phyloP scores from a whole-genome alignment of 495 filamentous ascomycete genomes.

The Aspergillus conjunctus region DNA sequence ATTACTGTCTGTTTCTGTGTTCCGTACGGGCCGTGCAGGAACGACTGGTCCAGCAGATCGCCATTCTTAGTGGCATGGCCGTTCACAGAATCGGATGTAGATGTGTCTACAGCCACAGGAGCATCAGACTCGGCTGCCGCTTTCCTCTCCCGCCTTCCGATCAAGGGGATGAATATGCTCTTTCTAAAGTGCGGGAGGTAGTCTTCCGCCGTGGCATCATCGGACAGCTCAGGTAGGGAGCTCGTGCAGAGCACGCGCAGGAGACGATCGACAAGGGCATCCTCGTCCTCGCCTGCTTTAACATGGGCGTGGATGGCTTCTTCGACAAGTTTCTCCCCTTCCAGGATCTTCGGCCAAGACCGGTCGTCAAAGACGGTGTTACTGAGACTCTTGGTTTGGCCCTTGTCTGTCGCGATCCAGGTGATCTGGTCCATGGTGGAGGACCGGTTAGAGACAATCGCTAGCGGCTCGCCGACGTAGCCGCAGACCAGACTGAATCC shows the following conservation, averaged over 20 bases:
- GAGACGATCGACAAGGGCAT: slow-evolving; percentile 68
- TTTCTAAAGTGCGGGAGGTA: slow-evolving; percentile 71
- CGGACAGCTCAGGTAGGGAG: slow-evolving; percentile 63
- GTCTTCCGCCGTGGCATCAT: slow-evolving; percentile 62
- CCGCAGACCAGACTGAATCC: slow-evolving; percentile 94
- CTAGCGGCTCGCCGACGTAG: slow-evolving; percentile 72
- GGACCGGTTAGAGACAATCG: slow-evolving; percentile 88
- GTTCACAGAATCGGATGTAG: background rate
- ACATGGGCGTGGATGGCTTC: slow-evolving; percentile 51
- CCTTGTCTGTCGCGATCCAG: slow-evolving; percentile 68
- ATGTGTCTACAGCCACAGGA: background rate
- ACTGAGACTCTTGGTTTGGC: slow-evolving; percentile 76
- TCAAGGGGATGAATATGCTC: slow-evolving; percentile 81
- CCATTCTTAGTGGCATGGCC: slow-evolving; percentile 19
- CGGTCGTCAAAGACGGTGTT: slow-evolving; percentile 78
- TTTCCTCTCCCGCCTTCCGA: slow-evolving; percentile 57
- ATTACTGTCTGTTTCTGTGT: slow-evolving; percentile 91
- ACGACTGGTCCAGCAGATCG: slow-evolving; percentile 31
- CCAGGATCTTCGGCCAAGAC: slow-evolving; percentile 79
- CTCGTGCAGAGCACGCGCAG: slow-evolving; percentile 70
- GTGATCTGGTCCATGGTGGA: slow-evolving; percentile 53
- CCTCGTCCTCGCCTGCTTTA: slow-evolving; percentile 54
- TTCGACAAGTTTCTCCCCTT: slow-evolving; percentile 54
- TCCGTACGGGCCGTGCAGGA: slow-evolving; percentile 64
- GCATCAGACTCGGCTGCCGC: slow-evolving; percentile 14